These are phyloP conservation scores for Leavenworthia alabamica DNA, from an alignment of 345 rosid species.

Conservation along the genomic window DNA sequence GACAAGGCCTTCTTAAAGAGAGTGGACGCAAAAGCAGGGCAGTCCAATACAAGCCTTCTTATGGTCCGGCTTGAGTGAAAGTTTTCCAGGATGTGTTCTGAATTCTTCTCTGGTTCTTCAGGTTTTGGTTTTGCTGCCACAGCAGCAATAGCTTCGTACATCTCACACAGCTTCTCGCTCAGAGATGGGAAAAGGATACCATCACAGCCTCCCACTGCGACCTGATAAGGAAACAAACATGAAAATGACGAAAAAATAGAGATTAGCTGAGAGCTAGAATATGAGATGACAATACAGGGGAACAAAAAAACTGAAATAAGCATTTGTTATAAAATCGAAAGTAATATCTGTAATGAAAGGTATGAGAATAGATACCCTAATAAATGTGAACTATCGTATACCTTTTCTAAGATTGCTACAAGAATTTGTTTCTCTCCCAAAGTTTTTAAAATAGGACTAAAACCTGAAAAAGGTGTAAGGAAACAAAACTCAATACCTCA, in stretches of 20 bases:
- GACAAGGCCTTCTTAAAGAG: slow-evolving; percentile 69
- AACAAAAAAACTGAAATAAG: not conserved
- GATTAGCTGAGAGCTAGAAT: not conserved
- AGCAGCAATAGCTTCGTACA: slow-evolving; percentile 59
- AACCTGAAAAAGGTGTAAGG: not conserved
- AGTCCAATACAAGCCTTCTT: slow-evolving; percentile 63
- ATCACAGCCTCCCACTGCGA: slow-evolving; percentile 59
- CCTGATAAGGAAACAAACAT: slow-evolving; percentile 34
- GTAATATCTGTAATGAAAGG: not conserved
- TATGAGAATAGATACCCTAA: not conserved
- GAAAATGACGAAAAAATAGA: not conserved
- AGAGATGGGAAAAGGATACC: slow-evolving; percentile 53
- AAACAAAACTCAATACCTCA: slow-evolving; percentile 47
- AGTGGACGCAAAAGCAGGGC: slow-evolving; percentile 57
- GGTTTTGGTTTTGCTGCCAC: slow-evolving; percentile 58
- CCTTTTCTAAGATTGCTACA: not conserved
- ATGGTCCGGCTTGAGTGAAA: slow-evolving; percentile 78
- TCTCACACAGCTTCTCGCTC: slow-evolving; percentile 49
- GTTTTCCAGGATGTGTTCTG: slow-evolving; percentile 63
- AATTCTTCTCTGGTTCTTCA: slow-evolving; percentile 30
- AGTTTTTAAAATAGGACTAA: not conserved
- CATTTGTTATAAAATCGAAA: not conserved
- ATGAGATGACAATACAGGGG: not conserved
- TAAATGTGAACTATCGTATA: not conserved
- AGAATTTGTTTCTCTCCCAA: not conserved